phyloP scores from a whole-genome alignment of 179 eudicot species.

The Spinacia oleracea region DNA sequence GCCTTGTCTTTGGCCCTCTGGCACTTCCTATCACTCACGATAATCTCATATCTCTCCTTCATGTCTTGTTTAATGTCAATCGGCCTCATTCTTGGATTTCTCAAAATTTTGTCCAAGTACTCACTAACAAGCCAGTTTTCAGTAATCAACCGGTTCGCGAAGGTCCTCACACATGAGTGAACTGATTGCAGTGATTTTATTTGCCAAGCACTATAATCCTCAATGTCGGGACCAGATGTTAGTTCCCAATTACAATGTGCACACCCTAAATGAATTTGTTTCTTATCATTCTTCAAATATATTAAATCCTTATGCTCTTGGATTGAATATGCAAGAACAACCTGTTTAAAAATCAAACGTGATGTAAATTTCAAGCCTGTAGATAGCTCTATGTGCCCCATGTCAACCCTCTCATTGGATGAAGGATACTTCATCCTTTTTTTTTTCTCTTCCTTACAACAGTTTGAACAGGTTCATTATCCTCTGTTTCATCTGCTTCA shows the following conservation, averaged over 20 bases:
- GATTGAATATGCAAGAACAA: not conserved
- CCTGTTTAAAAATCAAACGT: not conserved
- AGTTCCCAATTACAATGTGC: not conserved
- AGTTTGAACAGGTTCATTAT: not conserved
- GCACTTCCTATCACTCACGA: not conserved
- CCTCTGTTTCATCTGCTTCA: not conserved
- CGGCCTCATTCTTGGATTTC: slow-evolving; percentile 1
- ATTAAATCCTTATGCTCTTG: not conserved
- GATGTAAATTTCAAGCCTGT: not conserved
- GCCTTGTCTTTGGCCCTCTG: slow-evolving; percentile 11
- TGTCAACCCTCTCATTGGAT: not conserved
- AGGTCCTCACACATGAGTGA: slow-evolving; percentile 9
- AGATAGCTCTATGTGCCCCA: not conserved
- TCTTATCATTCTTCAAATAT: slow-evolving; percentile 15
- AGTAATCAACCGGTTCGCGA: not conserved
- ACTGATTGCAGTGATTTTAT: slow-evolving; percentile 6
- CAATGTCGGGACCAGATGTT: not conserved
- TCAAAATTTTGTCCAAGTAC: slow-evolving; percentile 6
- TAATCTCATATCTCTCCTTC: not conserved
- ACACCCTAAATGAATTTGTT: not conserved
- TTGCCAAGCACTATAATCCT: not conserved
- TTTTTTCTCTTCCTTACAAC: not conserved
- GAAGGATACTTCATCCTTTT: not conserved
- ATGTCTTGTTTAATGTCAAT: slow-evolving; percentile 4
- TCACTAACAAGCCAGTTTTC: not conserved